Conservation (phyloP, 2,329 filamentous ascomycete genomes). For the Pestalotiopsis sp. region DNA sequence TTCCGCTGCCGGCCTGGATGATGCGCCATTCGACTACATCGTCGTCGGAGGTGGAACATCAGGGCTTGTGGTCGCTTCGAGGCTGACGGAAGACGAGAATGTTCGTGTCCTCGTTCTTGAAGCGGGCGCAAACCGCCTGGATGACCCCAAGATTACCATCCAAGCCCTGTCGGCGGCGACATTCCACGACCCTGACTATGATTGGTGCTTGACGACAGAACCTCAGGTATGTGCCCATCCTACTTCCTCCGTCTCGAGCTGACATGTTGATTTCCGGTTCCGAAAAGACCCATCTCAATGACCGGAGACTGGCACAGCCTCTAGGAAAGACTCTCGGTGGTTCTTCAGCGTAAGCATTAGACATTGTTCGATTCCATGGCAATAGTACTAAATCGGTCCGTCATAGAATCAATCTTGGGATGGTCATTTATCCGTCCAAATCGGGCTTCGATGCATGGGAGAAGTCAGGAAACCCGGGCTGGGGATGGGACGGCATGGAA, state of each 20-base stretch:
- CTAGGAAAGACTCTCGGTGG: conserved; percentile 14
- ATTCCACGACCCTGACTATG: conserved; percentile 17
- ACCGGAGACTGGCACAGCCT: conserved; percentile 1
- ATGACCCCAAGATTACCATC: conserved; percentile 10
- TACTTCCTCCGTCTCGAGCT: not conserved
- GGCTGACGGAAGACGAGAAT: conserved; percentile 15
- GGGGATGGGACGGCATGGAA: conserved; percentile 8
- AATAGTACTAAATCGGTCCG: not conserved
- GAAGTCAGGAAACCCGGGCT: conserved; percentile 12
- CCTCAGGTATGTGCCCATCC: conserved; percentile 6
- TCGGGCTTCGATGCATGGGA: conserved; percentile 11
- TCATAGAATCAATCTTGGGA: conserved; percentile 4
- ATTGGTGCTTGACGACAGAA: conserved; percentile 12
- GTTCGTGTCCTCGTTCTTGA: conserved; percentile 15
- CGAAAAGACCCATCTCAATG: conserved; percentile 2
- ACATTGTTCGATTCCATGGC: not conserved
- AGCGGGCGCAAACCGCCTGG: conserved; percentile 11
- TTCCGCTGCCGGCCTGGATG: conserved; percentile 13
- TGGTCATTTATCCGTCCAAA: conserved; percentile 10
- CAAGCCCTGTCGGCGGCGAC: conserved; percentile 15
- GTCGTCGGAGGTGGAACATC: conserved; percentile 24
- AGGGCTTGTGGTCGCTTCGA: conserved; percentile 20
- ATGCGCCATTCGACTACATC: conserved; percentile 19
- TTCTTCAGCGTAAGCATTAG: conserved; percentile 4
- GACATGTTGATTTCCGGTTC: not conserved